Evolutionary conservation across 2,329 filamentous ascomycete genomes (phyloP), one percentile per base, ranked within the genome.

Genomic region (Neonectria sp.): DNA sequence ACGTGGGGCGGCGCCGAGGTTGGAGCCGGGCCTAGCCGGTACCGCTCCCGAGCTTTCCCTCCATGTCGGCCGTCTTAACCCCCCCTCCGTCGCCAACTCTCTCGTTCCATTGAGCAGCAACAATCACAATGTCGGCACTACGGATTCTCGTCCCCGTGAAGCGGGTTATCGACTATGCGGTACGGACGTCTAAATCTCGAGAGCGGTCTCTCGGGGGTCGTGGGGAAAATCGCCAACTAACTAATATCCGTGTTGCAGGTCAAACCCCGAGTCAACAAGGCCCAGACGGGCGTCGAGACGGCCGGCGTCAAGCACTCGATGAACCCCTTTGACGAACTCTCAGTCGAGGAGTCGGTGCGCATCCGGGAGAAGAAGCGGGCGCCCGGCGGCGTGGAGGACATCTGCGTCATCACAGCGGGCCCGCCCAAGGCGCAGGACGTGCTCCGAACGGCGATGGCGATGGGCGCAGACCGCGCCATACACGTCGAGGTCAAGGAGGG

Each of bases 291-390:
- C 79, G 92, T 99, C 83, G 95, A 98, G 84, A 97, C 93, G 62
- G 88, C 92, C 71, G 93, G 93, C 74, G 95, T 98, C 78, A 98
- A 98, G 85, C 95, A 98, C 88, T 95, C 92, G 80, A 95, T 99
- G 90, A 99, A 98, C 88, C 96, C 96, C 24, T 99, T 99, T 84
- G 96, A 99, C 86, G 96, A 99, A 83, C 93, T 99, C 78, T 97
- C 95, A 49, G 91, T 99, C 82, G 96, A 99, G 85, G 96, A 98
- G 86, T 94, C 95, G 58, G 93, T 98, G 58, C 94, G 94, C 46
- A 92, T 99, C 79, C 95, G 96, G 82, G 95, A 98, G 82, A 93
- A 93, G 86, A 93, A 93, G 82, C 82, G 84, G 63, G 90, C 90
- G 21, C 88, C 90, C 21, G 86, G 89, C 71, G 91, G 92, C 76